Evolutionary conservation across 345 rosid species (phyloP), one percentile per base, ranked within the genome.

Genomic region (Mangifera indica): DNA sequence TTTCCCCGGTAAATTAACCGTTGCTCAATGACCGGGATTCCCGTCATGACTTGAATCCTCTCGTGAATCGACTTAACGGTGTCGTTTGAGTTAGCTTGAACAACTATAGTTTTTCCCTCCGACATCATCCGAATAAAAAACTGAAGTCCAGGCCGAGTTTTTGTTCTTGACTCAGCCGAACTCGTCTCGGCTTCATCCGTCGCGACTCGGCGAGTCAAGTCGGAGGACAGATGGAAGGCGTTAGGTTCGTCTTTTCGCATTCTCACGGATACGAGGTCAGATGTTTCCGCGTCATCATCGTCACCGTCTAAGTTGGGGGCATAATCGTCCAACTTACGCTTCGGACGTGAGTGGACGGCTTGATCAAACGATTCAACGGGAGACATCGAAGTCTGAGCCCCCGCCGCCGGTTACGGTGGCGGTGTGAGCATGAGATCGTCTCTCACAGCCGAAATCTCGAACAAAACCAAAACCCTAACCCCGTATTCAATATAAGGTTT

Each of bases 291-390:
- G 12, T 68, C 83, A 10, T 57, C 82, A 76, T 81, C 88, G 60
- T 81, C 81, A 15, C 79, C 88, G 20, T 84, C 80, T 1, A 75
- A 72, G 60, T 76, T 13, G 15, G 83, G 71, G 48, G 73, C 84
- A 79, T 65, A 87, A 77, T 89, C 98, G 74, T 95, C 96, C 74
- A 85, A 59, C 69, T 92, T 95, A 34, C 98, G 92, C 77, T 90
- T 92, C 13, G 84, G 81, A 63, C 78, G 83, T 6, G 81, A 71
- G 59, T 45, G 81, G 62, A 56, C 73, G 24, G 60, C 17, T 57
- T 51, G 75, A 81, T 84, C 88, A 61, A 46, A 69, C 11, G 73
- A 71, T 37, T 76, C 85, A 66, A 63, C 74, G 44, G 73, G 83
- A 83, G 87, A 82, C 91, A 90, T 86, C 70, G 79, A 81, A 81